A percentile compares a stretch with the other conserved stretches of the same genome.
phyloP scores from a whole-genome alignment of 169 alveolate species.

The Cryptosporidium ubiquitum region DNA sequence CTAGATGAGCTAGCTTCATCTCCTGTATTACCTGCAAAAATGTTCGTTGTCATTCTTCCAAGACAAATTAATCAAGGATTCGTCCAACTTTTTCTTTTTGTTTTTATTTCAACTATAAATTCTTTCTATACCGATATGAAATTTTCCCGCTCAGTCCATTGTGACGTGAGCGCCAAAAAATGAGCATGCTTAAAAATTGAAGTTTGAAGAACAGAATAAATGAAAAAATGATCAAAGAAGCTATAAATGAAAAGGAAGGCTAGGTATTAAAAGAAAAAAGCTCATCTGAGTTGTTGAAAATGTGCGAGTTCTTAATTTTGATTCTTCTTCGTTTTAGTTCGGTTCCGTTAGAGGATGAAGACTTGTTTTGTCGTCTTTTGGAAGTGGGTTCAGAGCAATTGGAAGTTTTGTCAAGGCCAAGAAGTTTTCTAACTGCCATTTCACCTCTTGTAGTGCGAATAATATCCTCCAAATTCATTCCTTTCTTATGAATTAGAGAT shows the following conservation, averaged over 20 bases:
- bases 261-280: conserved; percentile 6
- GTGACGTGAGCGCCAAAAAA: conserved; percentile 9
- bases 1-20: conserved; percentile 73
- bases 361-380: conserved; percentile 19
- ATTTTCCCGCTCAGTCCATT: background rate
- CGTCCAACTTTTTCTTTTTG: background rate
- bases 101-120: background rate
- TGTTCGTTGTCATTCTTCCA: background rate
- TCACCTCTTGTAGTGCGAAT: conserved; percentile 53
- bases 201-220: background rate
- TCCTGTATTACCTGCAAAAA: background rate
- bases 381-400: background rate
- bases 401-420: conserved; percentile 30
- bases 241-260: background rate
- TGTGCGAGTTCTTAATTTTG: conserved; percentile 51
- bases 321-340: conserved; percentile 35
- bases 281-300: conserved; percentile 52
- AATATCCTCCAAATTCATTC: conserved; percentile 55
- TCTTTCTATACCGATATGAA: background rate
- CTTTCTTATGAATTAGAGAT: conserved; percentile 13
- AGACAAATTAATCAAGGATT: background rate
- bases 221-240: background rate
- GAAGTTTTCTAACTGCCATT: conserved; percentile 46
- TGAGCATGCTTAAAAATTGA: background rate
- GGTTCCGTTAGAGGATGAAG: background rate